Percentiles rank a stretch among this genome's conserved stretches.
These are phyloP conservation scores for Hortaea werneckii DNA, from an alignment of 2,329 filamentous ascomycete species.

Conservation along the genomic window DNA sequence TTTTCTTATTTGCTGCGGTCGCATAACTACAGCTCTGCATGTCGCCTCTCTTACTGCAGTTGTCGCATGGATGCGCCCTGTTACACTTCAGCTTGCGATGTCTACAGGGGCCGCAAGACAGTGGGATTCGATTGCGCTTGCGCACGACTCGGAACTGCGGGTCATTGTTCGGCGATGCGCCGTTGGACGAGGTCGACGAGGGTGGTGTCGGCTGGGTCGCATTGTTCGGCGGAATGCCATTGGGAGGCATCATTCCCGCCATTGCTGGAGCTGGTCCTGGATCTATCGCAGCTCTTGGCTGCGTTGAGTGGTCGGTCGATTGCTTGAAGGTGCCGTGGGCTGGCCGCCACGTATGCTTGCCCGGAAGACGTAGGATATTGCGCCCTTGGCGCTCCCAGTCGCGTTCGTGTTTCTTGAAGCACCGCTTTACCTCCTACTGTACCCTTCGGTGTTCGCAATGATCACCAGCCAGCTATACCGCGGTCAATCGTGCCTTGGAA, in stretches of 20 bases:
- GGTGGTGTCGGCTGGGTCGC: slow-evolving; percentile 54
- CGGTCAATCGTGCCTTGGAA: no score
- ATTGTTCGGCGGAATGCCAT: background rate
- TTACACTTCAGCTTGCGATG: slow-evolving; percentile 97
- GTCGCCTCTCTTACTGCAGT: slow-evolving; percentile 82
- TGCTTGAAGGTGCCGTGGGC: no score
- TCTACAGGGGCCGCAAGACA: slow-evolving; percentile 85
- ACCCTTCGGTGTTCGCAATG: no score
- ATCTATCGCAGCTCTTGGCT: no score
- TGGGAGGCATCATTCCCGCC: background rate
- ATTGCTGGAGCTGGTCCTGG: background rate
- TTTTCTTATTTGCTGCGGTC: slow-evolving; percentile 57
- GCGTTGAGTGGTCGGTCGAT: no score
- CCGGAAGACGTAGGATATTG: no score
- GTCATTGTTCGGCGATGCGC: slow-evolving; percentile 63
- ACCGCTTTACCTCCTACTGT: no score
- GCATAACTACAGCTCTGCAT: slow-evolving; percentile 78
- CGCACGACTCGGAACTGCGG: slow-evolving; percentile 79
- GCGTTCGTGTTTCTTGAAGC: no score
- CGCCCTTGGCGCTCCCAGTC: no score
- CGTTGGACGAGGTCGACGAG: slow-evolving; percentile 62
- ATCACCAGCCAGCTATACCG: no score
- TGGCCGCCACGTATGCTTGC: no score
- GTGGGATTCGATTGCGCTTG: slow-evolving; percentile 81
- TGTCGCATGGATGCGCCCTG: slow-evolving; percentile 80